Evolutionary conservation across 352 stramenopile species (phyloP).

Genomic region (Globisporangium cylindrosporum): DNA sequence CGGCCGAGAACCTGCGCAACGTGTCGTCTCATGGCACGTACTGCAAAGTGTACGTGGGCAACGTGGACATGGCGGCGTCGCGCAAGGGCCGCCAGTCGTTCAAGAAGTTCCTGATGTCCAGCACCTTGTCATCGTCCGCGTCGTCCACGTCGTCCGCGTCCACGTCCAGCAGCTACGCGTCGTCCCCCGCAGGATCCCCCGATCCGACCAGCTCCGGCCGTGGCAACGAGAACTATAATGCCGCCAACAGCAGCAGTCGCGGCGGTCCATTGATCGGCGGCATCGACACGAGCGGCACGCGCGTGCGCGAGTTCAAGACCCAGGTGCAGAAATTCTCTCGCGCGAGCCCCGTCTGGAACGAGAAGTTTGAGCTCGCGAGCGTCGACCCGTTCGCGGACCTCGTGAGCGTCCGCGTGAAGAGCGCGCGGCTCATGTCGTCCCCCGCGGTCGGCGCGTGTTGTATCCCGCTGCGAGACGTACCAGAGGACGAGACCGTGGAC

Average conservation of each 20-base stretch:
- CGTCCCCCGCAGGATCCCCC: conserved; percentile 1
- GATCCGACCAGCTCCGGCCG: conserved; percentile 1
- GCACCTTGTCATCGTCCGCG: neutral
- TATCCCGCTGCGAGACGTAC: conserved; percentile 43
- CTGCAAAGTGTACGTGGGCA: conserved; percentile 69
- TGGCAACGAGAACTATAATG: neutral
- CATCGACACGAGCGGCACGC: conserved; percentile 8
- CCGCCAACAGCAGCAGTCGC: neutral
- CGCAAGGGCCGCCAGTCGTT: conserved; percentile 23
- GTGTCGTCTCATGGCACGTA: conserved; percentile 71
- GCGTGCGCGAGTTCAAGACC: conserved; percentile 60
- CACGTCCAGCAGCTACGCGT: conserved; percentile 2
- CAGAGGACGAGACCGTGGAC: conserved; percentile 45
- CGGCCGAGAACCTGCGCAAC: conserved; percentile 53
- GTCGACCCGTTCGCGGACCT: conserved; percentile 42
- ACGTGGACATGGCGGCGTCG: conserved; percentile 38
- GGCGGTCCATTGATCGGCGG: neutral
- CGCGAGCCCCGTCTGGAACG: conserved; percentile 63
- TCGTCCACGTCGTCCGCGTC: conserved; percentile 26
- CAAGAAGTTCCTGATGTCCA: conserved; percentile 17
- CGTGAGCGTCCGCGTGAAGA: conserved; percentile 75
- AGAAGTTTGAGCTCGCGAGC: conserved; percentile 72
- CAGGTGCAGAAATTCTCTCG: conserved; percentile 54
- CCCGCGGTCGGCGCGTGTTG: conserved; percentile 49
- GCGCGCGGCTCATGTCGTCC: conserved; percentile 60